Conservation (phyloP, 2,329 filamentous ascomycete genomes). For the Albifimbria verrucaria region DNA sequence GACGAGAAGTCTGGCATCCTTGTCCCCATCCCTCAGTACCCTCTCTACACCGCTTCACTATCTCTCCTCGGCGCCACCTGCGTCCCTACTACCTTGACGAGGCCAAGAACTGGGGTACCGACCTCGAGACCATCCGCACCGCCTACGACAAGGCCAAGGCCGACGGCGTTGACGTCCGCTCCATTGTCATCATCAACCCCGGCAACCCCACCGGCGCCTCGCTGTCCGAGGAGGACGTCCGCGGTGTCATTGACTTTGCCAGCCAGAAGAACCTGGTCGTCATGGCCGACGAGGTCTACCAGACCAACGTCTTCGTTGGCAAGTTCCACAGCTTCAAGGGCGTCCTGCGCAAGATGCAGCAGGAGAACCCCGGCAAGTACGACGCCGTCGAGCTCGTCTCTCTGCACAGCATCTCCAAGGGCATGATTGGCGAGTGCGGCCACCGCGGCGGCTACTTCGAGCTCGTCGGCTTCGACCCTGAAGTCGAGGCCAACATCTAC, state of each 20-base stretch:
- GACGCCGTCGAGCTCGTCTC: conserved; percentile 86
- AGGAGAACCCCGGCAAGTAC: conserved; percentile 70
- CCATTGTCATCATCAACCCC: conserved; percentile 96
- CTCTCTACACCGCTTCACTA: conserved; percentile 92
- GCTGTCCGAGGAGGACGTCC: conserved; percentile 74
- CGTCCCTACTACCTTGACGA: conserved; percentile 94
- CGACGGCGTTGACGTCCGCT: conserved; percentile 81
- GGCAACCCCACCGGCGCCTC: conserved; percentile 95
- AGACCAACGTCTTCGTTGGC: conserved; percentile 96
- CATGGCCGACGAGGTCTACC: conserved; percentile 97
- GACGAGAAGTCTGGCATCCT: conserved; percentile 76
- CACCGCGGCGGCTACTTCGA: conserved; percentile 98
- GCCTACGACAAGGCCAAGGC: conserved; percentile 71
- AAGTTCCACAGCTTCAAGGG: conserved; percentile 96
- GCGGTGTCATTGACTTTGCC: conserved; percentile 82
- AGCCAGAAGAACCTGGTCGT: conserved; percentile 82
- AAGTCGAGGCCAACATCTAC: conserved; percentile 92
- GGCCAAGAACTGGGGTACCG: conserved; percentile 80
- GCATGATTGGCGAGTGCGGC: conserved; percentile 98
- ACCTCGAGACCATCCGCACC: conserved; percentile 71
- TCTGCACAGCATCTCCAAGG: conserved; percentile 92
- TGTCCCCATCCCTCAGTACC: conserved; percentile 96
- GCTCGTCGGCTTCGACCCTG: conserved; percentile 80
- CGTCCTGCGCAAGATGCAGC: conserved; percentile 76
- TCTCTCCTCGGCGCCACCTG: conserved; percentile 78